phyloP scores from a whole-genome alignment of 495 filamentous ascomycete genomes.

The Tuber indicum region DNA sequence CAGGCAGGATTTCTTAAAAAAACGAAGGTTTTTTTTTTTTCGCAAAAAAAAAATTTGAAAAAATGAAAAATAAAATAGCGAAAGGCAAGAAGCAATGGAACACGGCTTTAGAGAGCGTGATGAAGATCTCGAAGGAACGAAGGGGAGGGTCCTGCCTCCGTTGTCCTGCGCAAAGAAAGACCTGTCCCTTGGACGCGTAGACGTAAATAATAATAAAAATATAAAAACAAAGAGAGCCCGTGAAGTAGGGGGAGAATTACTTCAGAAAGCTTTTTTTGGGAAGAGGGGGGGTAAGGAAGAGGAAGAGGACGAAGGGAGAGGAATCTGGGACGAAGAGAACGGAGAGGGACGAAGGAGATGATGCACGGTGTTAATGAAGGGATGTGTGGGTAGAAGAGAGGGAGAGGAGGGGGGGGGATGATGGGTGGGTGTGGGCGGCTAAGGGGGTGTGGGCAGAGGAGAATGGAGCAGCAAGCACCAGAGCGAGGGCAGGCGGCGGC shows the following conservation, averaged over 20 bases:
- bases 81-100: neutral
- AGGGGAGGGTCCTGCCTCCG: conserved; percentile 43
- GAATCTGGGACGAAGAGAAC: conserved; percentile 34
- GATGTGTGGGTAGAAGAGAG: conserved; percentile 22
- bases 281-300: conserved; percentile 38
- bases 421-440: conserved; percentile 34
- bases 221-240: conserved; percentile 43
- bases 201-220: conserved; percentile 42
- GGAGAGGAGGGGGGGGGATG: conserved; percentile 24
- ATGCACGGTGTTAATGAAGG: conserved; percentile 42
- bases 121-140: conserved; percentile 42
- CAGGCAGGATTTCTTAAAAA: conserved; percentile 4
- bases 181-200: conserved; percentile 43
- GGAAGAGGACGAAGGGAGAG: conserved; percentile 34
- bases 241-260: conserved; percentile 40
- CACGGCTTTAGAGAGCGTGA: conserved; percentile 27
- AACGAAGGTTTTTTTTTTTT: neutral
- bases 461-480: conserved; percentile 32
- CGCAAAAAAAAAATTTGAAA: neutral
- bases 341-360: conserved; percentile 39
- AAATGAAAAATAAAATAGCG: neutral
- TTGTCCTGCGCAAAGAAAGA: conserved; percentile 44
- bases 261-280: conserved; percentile 41
- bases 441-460: conserved; percentile 23
- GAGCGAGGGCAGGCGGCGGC: conserved; percentile 29